These are phyloP conservation scores for Gelatoporia subvermispora DNA, from an alignment of 768 basidiomycete species.

Conservation along the genomic window DNA sequence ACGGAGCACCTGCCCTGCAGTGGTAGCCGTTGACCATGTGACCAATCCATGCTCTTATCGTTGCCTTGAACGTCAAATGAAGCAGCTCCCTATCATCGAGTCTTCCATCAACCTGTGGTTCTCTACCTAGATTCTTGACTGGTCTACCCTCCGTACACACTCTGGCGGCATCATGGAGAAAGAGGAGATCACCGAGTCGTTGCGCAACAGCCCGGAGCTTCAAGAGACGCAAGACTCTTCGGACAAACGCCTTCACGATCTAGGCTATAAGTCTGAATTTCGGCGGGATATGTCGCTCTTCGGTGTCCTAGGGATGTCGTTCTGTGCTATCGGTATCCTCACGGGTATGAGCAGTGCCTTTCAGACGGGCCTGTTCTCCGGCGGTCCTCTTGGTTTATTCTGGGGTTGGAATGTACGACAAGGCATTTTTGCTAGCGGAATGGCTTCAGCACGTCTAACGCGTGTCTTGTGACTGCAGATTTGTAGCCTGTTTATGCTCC, in stretches of 20 bases:
- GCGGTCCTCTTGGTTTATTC: slow-evolving; percentile 53
- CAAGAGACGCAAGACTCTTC: slow-evolving; percentile 4
- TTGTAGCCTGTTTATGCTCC: slow-evolving; percentile 54
- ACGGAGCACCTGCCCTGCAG: too few species aligned
- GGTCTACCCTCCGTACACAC: too few species aligned
- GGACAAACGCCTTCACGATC: slow-evolving; percentile 42
- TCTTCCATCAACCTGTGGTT: too few species aligned
- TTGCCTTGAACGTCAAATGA: too few species aligned
- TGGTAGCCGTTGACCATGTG: too few species aligned
- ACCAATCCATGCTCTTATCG: too few species aligned
- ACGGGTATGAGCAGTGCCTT: slow-evolving; percentile 59
- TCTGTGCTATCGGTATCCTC: slow-evolving; percentile 56
- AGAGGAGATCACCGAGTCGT: too few species aligned
- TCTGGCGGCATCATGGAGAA: too few species aligned
- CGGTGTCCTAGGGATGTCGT: slow-evolving; percentile 55
- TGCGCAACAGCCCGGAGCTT: too few species aligned
- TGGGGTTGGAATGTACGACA: slow-evolving; percentile 57
- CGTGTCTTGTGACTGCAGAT: slow-evolving; percentile 26
- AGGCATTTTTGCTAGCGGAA: neutral
- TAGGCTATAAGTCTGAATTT: slow-evolving; percentile 54
- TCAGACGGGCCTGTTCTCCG: slow-evolving; percentile 54
- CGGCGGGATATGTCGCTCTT: slow-evolving; percentile 56
- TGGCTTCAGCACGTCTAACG: neutral
- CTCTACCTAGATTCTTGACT: too few species aligned
- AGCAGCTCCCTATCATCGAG: too few species aligned